Evolutionary conservation across 768 basidiomycete genomes (phyloP).

Genomic region (Russula earlei): DNA sequence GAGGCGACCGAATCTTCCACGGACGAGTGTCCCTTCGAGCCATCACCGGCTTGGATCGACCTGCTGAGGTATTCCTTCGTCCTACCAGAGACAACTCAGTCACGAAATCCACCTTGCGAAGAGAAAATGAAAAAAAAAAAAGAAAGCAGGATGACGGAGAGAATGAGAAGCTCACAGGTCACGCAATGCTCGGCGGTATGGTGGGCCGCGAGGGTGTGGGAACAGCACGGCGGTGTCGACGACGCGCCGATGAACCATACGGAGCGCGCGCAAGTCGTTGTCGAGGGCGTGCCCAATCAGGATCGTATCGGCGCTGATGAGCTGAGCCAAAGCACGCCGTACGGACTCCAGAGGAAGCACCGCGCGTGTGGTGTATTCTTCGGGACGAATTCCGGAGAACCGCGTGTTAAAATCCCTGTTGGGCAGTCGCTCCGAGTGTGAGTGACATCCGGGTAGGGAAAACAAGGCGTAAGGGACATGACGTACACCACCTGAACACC

Average conservation of each 20-base stretch:
- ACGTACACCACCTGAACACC: conserved; percentile 69
- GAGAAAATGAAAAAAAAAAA: background rate
- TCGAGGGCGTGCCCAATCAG: conserved; percentile 88
- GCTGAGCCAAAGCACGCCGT: conserved; percentile 53
- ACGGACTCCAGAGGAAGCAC: conserved; percentile 56
- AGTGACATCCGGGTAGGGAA: background rate
- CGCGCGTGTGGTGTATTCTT: conserved; percentile 46
- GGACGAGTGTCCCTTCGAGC: conserved; percentile 75
- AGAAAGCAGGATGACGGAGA: background rate
- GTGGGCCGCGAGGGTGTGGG: conserved; percentile 70
- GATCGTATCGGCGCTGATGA: conserved; percentile 75
- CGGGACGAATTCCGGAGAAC: conserved; percentile 71
- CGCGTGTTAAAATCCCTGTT: conserved; percentile 84
- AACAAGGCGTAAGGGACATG: background rate
- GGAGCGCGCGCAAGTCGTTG: conserved; percentile 86
- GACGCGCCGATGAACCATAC: conserved; percentile 76
- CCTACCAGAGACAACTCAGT: conserved; percentile 31
- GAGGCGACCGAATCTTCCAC: conserved; percentile 86
- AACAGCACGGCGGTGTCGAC: conserved; percentile 86
- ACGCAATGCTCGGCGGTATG: conserved; percentile 69
- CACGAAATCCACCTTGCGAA: background rate
- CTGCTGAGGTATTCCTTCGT: conserved; percentile 74
- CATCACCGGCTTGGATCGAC: conserved; percentile 74
- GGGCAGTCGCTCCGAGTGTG: background rate
- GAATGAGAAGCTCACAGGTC: conserved; percentile 49